These are phyloP conservation scores for Boletus reticulatus DNA, from an alignment of 768 basidiomycete species.

Conservation along the genomic window DNA sequence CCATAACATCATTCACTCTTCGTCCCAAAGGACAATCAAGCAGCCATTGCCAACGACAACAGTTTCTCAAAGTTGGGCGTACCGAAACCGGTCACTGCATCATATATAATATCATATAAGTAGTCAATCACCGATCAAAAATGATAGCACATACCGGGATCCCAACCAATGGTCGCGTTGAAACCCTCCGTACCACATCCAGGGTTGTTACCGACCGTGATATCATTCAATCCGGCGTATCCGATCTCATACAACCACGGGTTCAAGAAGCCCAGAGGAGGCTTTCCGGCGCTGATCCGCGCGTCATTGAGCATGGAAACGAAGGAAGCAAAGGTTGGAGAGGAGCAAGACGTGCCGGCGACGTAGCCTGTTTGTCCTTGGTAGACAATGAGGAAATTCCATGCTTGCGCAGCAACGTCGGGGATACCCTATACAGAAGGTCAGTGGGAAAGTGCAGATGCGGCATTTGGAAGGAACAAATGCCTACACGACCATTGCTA, in stretches of 20 bases:
- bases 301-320: slow-evolving; percentile 67
- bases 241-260: slow-evolving; percentile 51
- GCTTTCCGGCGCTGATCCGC: slow-evolving; percentile 40
- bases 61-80: slow-evolving; percentile 52
- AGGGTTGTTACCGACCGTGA: slow-evolving; percentile 53
- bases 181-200: slow-evolving; percentile 67
- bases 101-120: background rate
- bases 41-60: slow-evolving; percentile 34
- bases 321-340: slow-evolving; percentile 64
- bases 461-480: no score
- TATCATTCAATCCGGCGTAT: slow-evolving; percentile 47
- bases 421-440: slow-evolving; percentile 45
- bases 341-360: slow-evolving; percentile 63
- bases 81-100: slow-evolving; percentile 51
- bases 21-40: background rate
- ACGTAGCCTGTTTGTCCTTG: slow-evolving; percentile 38
- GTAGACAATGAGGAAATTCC: slow-evolving; percentile 47
- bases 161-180: slow-evolving; percentile 60
- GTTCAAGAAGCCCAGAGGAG: slow-evolving; percentile 65
- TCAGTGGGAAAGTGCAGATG: background rate
- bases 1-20: no score
- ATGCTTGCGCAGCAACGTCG: slow-evolving; percentile 63
- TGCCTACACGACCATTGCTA: slow-evolving; percentile 55
- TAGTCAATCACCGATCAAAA: background rate
- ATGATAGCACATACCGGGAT: slow-evolving; percentile 43